A percentile compares a stretch with the other conserved stretches of the same genome.
Evolutionary conservation across 1,284 basidiomycete genomes (phyloP).

Genomic region (Sanghuangporus weigelae): DNA sequence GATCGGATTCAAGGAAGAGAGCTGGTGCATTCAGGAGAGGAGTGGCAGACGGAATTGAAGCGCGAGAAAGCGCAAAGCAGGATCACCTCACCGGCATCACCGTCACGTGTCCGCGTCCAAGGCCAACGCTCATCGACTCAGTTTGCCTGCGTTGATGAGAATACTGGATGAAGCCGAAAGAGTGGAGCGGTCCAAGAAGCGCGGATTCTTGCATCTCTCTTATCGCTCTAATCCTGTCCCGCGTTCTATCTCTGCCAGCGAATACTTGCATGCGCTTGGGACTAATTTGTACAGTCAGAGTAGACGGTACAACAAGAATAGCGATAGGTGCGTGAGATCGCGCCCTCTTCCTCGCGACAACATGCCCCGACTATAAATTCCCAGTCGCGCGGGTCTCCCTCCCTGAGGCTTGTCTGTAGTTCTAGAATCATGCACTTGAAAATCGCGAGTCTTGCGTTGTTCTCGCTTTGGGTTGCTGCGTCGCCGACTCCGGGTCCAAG

Average conservation of each 20-base stretch:
- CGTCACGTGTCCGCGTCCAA: background rate
- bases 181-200: background rate
- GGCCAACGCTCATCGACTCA: too few relatives aligned
- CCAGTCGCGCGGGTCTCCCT: background rate
- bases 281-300: too few relatives aligned
- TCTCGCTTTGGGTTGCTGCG: slow-evolving; percentile 3
- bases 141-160: background rate
- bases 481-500: slow-evolving; percentile 9
- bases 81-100: too few relatives aligned
- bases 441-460: slow-evolving; percentile 11
- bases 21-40: background rate
- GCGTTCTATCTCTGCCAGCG: background rate
- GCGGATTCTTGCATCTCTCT: background rate
- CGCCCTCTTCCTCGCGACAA: background rate
- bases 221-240: background rate
- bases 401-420: too few relatives aligned
- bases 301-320: too few relatives aligned
- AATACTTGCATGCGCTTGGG: background rate
- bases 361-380: slow-evolving; percentile 1
- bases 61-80: background rate
- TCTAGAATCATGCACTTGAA: slow-evolving; percentile 15
- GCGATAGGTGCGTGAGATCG: background rate
- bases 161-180: too few relatives aligned
- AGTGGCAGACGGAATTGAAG: background rate
- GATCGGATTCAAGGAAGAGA: background rate